Percentiles rank a stretch among this genome's conserved stretches.
phyloP scores from a whole-genome alignment of 805 yeast species.

The Yarrowia bubula region DNA sequence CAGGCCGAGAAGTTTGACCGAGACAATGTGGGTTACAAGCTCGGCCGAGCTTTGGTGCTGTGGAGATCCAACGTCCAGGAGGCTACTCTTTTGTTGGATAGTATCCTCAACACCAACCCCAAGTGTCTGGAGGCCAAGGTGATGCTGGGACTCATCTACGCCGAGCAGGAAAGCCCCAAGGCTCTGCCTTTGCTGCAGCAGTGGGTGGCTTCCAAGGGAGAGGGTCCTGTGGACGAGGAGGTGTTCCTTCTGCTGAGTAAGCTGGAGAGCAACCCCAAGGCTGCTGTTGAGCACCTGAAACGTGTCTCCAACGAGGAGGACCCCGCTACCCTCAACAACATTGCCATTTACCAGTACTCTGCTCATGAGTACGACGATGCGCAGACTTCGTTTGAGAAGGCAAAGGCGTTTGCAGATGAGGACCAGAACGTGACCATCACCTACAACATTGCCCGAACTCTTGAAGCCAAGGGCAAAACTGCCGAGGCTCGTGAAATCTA shows the following conservation, averaged over 20 bases:
- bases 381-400: constrained; percentile 51
- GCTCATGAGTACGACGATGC: constrained; percentile 62
- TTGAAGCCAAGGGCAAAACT: constrained; percentile 49
- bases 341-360: constrained; percentile 78
- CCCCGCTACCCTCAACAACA: constrained; percentile 67
- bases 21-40: constrained; percentile 61
- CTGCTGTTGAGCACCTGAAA: constrained; percentile 29
- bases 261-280: constrained; percentile 57
- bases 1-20: constrained; percentile 64
- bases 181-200: constrained; percentile 8
- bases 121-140: constrained; percentile 66
- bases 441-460: constrained; percentile 76
- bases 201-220: constrained; percentile 22
- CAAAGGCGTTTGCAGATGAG: constrained; percentile 39
- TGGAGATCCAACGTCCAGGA: constrained; percentile 76
- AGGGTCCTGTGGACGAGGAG: constrained; percentile 19
- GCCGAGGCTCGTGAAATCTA: constrained; percentile 49
- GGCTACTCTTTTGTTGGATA: constrained; percentile 82
- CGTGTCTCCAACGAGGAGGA: constrained; percentile 51
- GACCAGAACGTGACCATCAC: constrained; percentile 44
- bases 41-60: constrained; percentile 86
- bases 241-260: constrained; percentile 58
- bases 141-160: constrained; percentile 69
- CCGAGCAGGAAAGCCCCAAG: constrained; percentile 44
- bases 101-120: constrained; percentile 60